Conservation (phyloP, 805 yeast genomes). For the Candida boleticola region DNA sequence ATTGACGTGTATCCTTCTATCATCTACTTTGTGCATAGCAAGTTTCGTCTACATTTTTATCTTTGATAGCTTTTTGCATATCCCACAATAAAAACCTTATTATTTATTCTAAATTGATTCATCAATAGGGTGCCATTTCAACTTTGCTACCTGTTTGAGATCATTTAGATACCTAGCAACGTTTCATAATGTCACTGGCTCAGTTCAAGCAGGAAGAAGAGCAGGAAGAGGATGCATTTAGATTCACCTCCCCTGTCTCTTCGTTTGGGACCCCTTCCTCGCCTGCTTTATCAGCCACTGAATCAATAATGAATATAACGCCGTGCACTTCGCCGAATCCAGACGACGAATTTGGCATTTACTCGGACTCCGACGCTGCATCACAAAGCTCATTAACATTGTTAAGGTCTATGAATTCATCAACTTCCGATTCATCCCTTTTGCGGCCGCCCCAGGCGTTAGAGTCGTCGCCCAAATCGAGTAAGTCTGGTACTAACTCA, state of each 20-base stretch:
- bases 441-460: slow-evolving; percentile 1
- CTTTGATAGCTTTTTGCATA: too few species aligned
- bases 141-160: too few species aligned
- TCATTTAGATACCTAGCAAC: too few species aligned
- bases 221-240: slow-evolving; percentile 1
- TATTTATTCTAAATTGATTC: too few species aligned
- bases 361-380: slow-evolving; percentile 35
- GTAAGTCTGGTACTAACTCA: neutral
- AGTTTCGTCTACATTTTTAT: too few species aligned
- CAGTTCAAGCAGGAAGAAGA: neutral
- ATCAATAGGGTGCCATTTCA: too few species aligned
- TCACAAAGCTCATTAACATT: slow-evolving; percentile 29
- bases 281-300: slow-evolving; percentile 19
- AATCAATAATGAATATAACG: slow-evolving; percentile 20
- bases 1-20: too few species aligned
- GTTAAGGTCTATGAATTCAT: slow-evolving; percentile 4
- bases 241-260: slow-evolving; percentile 1
- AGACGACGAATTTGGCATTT: slow-evolving; percentile 31
- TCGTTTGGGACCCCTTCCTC: slow-evolving; percentile 14
- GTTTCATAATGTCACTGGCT: too few species aligned
- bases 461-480: neutral
- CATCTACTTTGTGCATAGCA: too few species aligned
- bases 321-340: slow-evolving; percentile 16
- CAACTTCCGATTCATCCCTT: slow-evolving; percentile 3
- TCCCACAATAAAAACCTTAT: too few species aligned